phyloP scores from a whole-genome alignment of 352 stramenopile species.

The Pythium rhizo-oryzae region DNA sequence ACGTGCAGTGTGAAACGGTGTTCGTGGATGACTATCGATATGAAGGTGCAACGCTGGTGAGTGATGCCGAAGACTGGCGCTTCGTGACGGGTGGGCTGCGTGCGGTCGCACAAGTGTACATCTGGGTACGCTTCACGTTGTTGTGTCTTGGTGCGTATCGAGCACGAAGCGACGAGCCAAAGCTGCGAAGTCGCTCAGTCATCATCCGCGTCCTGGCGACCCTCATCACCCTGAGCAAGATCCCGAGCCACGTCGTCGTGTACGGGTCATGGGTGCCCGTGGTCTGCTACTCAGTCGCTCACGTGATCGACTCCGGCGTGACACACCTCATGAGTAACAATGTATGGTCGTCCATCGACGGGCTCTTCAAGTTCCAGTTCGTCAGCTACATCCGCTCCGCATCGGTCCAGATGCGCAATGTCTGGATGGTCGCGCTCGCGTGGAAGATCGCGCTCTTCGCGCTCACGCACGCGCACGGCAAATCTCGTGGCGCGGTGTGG shows the following conservation, averaged over 20 bases:
- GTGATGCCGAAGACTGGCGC: slow-evolving; percentile 12
- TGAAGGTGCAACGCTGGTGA: slow-evolving; percentile 19
- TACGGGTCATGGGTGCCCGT: slow-evolving; percentile 36
- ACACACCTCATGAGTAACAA: slow-evolving; percentile 32
- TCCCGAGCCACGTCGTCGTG: slow-evolving; percentile 33
- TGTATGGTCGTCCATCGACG: slow-evolving; percentile 27
- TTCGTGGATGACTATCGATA: slow-evolving; percentile 36
- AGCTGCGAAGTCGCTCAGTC: not conserved
- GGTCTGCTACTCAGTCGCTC: slow-evolving; percentile 30
- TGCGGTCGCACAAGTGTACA: slow-evolving; percentile 20
- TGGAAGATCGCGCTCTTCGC: slow-evolving; percentile 19
- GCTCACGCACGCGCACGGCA: slow-evolving; percentile 12
- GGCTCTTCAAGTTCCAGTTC: slow-evolving; percentile 28
- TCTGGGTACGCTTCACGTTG: slow-evolving; percentile 22
- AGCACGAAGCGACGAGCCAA: slow-evolving; percentile 3
- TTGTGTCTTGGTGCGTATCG: slow-evolving; percentile 6
- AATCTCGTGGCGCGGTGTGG: slow-evolving; percentile 15
- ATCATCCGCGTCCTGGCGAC: not conserved
- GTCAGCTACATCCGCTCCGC: slow-evolving; percentile 28
- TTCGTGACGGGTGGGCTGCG: slow-evolving; percentile 2
- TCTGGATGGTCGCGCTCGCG: slow-evolving; percentile 39
- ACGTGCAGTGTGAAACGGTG: slow-evolving; percentile 3
- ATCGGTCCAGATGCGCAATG: slow-evolving; percentile 43
- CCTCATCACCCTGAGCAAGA: slow-evolving; percentile 19
- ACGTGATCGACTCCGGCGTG: slow-evolving; percentile 31